A percentile compares a stretch with the other conserved stretches of the same genome.
phyloP scores from a whole-genome alignment of 2,329 filamentous ascomycete genomes.

The Grosmannia clavigera region DNA sequence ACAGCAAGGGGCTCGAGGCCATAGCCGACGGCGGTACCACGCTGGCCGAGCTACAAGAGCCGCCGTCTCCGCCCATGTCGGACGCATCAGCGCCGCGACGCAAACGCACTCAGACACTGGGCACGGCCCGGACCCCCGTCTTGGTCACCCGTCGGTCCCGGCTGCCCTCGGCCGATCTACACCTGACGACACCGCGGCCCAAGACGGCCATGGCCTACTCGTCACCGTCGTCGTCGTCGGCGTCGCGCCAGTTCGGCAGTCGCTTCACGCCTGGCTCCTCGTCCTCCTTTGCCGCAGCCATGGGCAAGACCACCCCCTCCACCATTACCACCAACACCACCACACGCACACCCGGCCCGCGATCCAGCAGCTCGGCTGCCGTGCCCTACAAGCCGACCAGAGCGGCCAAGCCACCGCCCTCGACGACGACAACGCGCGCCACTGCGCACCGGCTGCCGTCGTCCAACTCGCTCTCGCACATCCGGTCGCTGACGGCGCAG shows the following conservation, averaged over 20 bases:
- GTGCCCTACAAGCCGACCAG: neutral
- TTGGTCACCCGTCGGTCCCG: conserved; percentile 34
- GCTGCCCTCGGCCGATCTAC: conserved; percentile 38
- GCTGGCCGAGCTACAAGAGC: conserved; percentile 59
- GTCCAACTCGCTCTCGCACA: conserved; percentile 73
- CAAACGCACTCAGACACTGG: neutral
- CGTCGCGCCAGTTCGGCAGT: conserved; percentile 18
- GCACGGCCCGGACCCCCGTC: conserved; percentile 24
- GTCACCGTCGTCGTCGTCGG: conserved; percentile 9
- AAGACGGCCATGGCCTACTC: conserved; percentile 26
- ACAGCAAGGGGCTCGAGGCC: conserved; percentile 46
- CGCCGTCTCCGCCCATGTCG: conserved; percentile 87
- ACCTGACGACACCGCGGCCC: conserved; percentile 41
- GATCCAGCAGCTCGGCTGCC: conserved; percentile 17
- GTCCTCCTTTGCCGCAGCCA: too few species aligned
- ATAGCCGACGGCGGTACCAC: conserved; percentile 24
- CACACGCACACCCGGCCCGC: conserved; percentile 19
- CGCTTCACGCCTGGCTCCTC: conserved; percentile 15
- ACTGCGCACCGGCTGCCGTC: conserved; percentile 37
- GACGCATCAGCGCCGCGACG: conserved; percentile 53
- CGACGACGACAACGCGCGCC: conserved; percentile 33
- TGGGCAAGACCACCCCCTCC: too few species aligned
- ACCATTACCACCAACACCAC: too few species aligned
- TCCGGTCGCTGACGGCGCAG: conserved; percentile 85
- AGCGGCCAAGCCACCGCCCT: conserved; percentile 20